Conservation (phyloP, 306 rosid genomes). For the Lathyrus tuberosus region DNA sequence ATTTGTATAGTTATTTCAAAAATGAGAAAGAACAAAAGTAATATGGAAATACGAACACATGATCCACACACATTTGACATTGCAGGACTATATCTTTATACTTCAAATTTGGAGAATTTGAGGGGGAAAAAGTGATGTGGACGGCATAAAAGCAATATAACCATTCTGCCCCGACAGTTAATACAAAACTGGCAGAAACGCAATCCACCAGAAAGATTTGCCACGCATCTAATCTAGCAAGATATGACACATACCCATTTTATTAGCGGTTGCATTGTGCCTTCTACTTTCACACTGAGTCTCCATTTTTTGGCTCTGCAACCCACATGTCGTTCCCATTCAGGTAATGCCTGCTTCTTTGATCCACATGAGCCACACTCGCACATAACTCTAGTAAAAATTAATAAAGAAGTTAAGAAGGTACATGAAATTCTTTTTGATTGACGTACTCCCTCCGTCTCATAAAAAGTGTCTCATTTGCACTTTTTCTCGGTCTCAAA, state of each 20-base stretch:
- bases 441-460: too few relatives aligned
- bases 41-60: slow-evolving; percentile 16
- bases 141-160: slow-evolving; percentile 25
- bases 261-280: slow-evolving; percentile 76
- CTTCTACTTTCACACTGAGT: slow-evolving; percentile 80
- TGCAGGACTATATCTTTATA: slow-evolving; percentile 25
- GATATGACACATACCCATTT: slow-evolving; percentile 72
- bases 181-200: slow-evolving; percentile 15
- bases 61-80: slow-evolving; percentile 7
- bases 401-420: slow-evolving; percentile 33
- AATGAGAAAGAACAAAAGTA: slow-evolving; percentile 30
- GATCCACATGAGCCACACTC: slow-evolving; percentile 75
- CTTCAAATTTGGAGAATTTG: slow-evolving; percentile 5
- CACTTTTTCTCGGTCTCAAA: too few relatives aligned
- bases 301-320: slow-evolving; percentile 96
- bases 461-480: too few relatives aligned
- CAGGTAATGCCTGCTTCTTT: slow-evolving; percentile 62
- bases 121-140: slow-evolving; percentile 2
- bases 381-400: slow-evolving; percentile 66
- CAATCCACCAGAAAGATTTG: slow-evolving; percentile 17
- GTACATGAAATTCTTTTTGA: slow-evolving; percentile 25
- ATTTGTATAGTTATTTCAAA: slow-evolving; percentile 29
- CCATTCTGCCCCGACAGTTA: slow-evolving; percentile 16
- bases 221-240: slow-evolving; percentile 23
- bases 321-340: slow-evolving; percentile 92